These are phyloP conservation scores for Penicillium polonicum DNA, from an alignment of 2,329 filamentous ascomycete genomes.

Conservation along the genomic window DNA sequence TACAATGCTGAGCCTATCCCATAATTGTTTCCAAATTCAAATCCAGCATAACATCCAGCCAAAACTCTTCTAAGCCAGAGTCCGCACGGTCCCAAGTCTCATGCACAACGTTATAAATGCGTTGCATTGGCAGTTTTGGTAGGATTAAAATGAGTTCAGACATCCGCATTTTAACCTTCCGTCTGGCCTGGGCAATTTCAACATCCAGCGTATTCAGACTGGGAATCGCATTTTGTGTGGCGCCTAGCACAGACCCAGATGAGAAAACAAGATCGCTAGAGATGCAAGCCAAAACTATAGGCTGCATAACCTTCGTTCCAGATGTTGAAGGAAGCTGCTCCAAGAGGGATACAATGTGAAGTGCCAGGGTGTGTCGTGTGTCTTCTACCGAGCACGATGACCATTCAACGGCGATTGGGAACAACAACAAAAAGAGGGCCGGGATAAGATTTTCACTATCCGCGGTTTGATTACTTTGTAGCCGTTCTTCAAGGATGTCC, in stretches of 20 bases:
- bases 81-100: constrained; percentile 24
- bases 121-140: constrained; percentile 24
- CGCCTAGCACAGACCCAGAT: constrained; percentile 18
- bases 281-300: constrained; percentile 21
- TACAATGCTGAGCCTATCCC: constrained; percentile 11
- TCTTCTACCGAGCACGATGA: constrained; percentile 15
- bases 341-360: constrained; percentile 24
- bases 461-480: constrained; percentile 10
- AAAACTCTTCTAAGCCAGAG: constrained; percentile 17
- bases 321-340: constrained; percentile 24
- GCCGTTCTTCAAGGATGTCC: constrained; percentile 20
- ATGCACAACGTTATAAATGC: constrained; percentile 20
- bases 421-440: constrained; percentile 19
- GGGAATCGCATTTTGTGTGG: constrained; percentile 17
- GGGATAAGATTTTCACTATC: constrained; percentile 10
- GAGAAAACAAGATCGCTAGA: constrained; percentile 27
- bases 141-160: constrained; percentile 23
- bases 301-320: constrained; percentile 24
- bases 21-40: constrained; percentile 26
- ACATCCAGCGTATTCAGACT: constrained; percentile 22
- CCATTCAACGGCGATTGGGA: constrained; percentile 4
- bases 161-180: constrained; percentile 22
- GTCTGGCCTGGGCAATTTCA: constrained; percentile 24
- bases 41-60: constrained; percentile 26
- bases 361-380: constrained; percentile 18